These are phyloP conservation scores for Wolfiporia cocos DNA, from an alignment of 1,284 basidiomycete genomes.

Conservation along the genomic window DNA sequence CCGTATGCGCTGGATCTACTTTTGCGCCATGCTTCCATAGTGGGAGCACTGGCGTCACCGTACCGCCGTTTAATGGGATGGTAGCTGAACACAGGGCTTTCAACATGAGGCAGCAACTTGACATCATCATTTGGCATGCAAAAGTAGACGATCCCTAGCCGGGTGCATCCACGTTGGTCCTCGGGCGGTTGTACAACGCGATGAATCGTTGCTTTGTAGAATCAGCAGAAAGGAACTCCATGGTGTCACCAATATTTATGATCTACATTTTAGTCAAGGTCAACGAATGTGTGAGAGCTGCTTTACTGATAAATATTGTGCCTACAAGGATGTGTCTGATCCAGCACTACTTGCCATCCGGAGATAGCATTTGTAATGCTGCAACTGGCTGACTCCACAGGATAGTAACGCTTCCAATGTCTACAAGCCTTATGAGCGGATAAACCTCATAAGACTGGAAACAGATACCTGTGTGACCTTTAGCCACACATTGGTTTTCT, in stretches of 20 bases:
- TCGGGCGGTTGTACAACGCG: conserved; percentile 39
- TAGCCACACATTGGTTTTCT: conserved; percentile 49
- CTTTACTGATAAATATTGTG: conserved; percentile 28
- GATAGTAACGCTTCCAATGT: conserved; percentile 49
- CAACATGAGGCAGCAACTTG: conserved; percentile 30
- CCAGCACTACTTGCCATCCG: conserved; percentile 51
- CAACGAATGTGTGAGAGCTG: background rate
- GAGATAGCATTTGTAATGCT: conserved; percentile 48
- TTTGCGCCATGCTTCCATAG: conserved; percentile 32
- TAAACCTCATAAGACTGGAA: background rate
- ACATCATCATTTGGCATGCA: conserved; percentile 21
- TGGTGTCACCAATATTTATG: conserved; percentile 52
- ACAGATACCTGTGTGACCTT: conserved; percentile 49
- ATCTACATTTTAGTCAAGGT: conserved; percentile 24
- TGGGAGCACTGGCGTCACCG: conserved; percentile 27
- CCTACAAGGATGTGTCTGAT: conserved; percentile 54
- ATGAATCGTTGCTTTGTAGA: conserved; percentile 30
- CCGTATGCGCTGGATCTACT: conserved; percentile 30
- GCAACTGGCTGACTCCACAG: conserved; percentile 56
- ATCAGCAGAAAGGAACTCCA: conserved; percentile 49
- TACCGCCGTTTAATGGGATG: conserved; percentile 27
- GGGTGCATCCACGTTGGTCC: conserved; percentile 40
- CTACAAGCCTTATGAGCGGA: conserved; percentile 22
- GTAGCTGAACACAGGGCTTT: conserved; percentile 33
- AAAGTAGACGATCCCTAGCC: conserved; percentile 53